These are phyloP conservation scores for Hypericum perforatum DNA, from an alignment of 345 rosid species.

Conservation along the genomic window DNA sequence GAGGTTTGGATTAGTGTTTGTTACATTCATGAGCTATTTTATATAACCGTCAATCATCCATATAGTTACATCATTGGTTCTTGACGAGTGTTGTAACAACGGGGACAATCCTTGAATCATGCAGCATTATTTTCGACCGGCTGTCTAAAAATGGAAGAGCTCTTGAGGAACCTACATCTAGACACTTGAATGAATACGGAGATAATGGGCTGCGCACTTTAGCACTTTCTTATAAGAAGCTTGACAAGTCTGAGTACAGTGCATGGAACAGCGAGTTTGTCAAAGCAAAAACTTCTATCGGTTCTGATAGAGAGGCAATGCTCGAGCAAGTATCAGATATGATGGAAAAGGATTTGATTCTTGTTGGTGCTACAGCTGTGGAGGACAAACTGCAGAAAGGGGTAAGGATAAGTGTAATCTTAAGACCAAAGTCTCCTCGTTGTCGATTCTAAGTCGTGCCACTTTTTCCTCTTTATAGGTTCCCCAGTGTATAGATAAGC, in stretches of 20 bases:
- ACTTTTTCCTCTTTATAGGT: slow-evolving; percentile 41
- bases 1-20: slow-evolving; percentile 14
- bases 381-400: slow-evolving; percentile 97
- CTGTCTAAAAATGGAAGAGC: slow-evolving; percentile 68
- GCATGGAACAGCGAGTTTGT: slow-evolving; percentile 75
- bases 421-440: slow-evolving; percentile 5
- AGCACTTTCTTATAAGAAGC: slow-evolving; percentile 67
- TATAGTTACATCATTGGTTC: neutral
- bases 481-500: slow-evolving; percentile 94
- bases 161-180: slow-evolving; percentile 50
- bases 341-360: slow-evolving; percentile 83
- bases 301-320: slow-evolving; percentile 63
- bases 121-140: slow-evolving; percentile 85
- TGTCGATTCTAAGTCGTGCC: slow-evolving; percentile 12
- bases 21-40: no score
- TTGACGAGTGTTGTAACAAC: slow-evolving; percentile 6
- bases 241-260: slow-evolving; percentile 60
- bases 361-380: slow-evolving; percentile 95
- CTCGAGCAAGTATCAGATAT: slow-evolving; percentile 70
- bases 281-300: slow-evolving; percentile 76
- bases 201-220: slow-evolving; percentile 88
- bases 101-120: slow-evolving; percentile 11
- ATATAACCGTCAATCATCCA: no score
- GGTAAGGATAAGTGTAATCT: slow-evolving; percentile 33
- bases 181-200: slow-evolving; percentile 86